These are phyloP conservation scores for Silene uniflora DNA, from an alignment of 148 eudicot species.

Conservation along the genomic window DNA sequence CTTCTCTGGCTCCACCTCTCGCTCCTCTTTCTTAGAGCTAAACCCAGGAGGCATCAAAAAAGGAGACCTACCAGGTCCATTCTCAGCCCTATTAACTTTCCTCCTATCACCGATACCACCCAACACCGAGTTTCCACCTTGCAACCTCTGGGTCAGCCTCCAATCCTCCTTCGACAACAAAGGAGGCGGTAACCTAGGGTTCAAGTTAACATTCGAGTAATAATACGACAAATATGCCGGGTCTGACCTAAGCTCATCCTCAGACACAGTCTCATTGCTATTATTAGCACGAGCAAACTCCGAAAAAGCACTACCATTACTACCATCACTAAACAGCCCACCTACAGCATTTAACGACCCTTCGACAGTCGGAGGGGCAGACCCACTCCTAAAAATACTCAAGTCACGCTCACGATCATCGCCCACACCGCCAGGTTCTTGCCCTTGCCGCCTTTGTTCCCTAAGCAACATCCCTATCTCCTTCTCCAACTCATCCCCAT, in stretches of 20 bases:
- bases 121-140: constrained; percentile 74
- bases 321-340: constrained; percentile 56
- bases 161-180: constrained; percentile 86
- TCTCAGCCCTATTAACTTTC: constrained; percentile 58
- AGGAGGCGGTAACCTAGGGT: constrained; percentile 95
- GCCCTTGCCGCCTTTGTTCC: constrained; percentile 58
- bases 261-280: constrained; percentile 62
- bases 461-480: constrained; percentile 73
- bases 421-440: constrained; percentile 6
- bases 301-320: constrained; percentile 38
- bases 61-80: constrained; percentile 54
- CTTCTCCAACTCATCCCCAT: constrained; percentile 80
- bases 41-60: constrained; percentile 87
- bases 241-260: constrained; percentile 96
- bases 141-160: constrained; percentile 75
- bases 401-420: constrained; percentile 85
- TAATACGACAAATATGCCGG: constrained; percentile 87
- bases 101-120: constrained; percentile 93
- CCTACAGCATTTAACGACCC: constrained; percentile 91
- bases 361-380: constrained; percentile 98
- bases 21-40: constrained; percentile 70
- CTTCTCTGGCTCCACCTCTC: constrained; percentile 61
- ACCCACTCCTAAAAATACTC: constrained; percentile 84
- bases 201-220: constrained; percentile 79
- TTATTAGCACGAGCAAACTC: constrained; percentile 46